phyloP scores from a whole-genome alignment of 345 rosid species.

The Eucalyptus tenuipes region DNA sequence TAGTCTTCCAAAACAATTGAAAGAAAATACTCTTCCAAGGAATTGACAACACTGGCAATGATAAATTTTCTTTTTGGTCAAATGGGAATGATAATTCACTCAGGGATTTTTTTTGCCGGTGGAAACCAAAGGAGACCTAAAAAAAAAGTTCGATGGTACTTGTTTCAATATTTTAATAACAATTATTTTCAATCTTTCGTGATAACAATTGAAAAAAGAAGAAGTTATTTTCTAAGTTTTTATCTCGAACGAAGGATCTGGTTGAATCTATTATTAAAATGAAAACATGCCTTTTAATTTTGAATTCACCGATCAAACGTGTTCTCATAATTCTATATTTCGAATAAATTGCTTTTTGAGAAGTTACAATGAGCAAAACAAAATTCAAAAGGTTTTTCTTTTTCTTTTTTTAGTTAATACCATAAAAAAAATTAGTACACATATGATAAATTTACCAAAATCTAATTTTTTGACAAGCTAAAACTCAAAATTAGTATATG shows the following conservation, averaged over 20 bases:
- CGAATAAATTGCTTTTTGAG: neutral
- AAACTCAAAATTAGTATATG: rapidly evolving
- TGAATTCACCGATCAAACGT: neutral
- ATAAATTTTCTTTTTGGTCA: no score
- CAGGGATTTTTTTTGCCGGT: rapidly evolving
- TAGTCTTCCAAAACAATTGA: neutral
- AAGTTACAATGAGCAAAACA: neutral
- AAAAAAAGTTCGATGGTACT: neutral
- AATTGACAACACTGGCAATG: neutral
- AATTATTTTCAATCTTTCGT: neutral
- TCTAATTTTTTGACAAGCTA: no score
- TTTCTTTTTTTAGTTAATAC: rapidly evolving
- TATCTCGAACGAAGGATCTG: rapidly evolving
- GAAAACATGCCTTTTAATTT: neutral
- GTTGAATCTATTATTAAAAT: neutral
- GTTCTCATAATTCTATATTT: neutral
- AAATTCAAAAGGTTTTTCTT: neutral
- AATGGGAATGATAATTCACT: neutral
- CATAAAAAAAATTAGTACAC: rapidly evolving
- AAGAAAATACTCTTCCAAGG: neutral
- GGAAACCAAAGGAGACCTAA: neutral
- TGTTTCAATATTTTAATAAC: neutral
- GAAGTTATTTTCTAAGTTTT: neutral
- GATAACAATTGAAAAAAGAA: neutral
- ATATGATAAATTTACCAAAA: rapidly evolving